Base-by-base conservation (phyloP, 768 basidiomycete genomes). In the Kockovaella imperatae region DNA sequence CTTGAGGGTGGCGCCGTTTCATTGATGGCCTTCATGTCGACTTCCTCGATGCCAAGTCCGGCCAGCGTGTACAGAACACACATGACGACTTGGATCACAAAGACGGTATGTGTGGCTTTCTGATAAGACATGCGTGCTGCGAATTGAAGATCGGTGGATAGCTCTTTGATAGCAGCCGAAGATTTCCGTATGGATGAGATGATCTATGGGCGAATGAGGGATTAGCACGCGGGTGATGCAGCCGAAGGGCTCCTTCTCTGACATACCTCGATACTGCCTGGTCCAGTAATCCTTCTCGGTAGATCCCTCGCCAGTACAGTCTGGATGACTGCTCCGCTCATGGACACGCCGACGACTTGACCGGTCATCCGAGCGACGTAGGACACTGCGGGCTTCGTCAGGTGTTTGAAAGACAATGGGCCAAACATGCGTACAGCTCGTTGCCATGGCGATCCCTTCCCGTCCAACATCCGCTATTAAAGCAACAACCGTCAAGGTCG, bases 281-380 rank as follows among this genome's bases (percentile, higher is more conserved):
- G 81, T 0, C 87, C 91, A 5, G 76, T 78, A 57, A 99, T 91
- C 43, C 82, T 78, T 52, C 77, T 72, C 48, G 79, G 78, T 46
- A 99, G 75, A 62, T 86, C 80, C 40, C 75, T 70, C 24, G 82
- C 73, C 32, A 99, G 76, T 29, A 93, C 77, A 4, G 79, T 78
- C 71, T 99, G 93, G 26, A 91, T 73, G 23, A 97, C 69, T 0
- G 87, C 83, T 18, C 88, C 86, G 58, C 82, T 83, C 38, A 91
- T 74, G 60, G 86, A 86, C 45, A 99, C 93, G 29, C 93, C 95
- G 46, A 96, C 77, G 20, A 95, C 95, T 75, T 96, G 93, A 2
- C 91, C 91, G 15, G 87, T 85, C 6, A 88, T 90, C 54, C 91
- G 77, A 76, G 91, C 93, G 39, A 95, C 76, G 72, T 97, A 97